These are phyloP conservation scores for Plasmodium coatneyi DNA, from an alignment of 169 alveolate species.

Conservation along the genomic window DNA sequence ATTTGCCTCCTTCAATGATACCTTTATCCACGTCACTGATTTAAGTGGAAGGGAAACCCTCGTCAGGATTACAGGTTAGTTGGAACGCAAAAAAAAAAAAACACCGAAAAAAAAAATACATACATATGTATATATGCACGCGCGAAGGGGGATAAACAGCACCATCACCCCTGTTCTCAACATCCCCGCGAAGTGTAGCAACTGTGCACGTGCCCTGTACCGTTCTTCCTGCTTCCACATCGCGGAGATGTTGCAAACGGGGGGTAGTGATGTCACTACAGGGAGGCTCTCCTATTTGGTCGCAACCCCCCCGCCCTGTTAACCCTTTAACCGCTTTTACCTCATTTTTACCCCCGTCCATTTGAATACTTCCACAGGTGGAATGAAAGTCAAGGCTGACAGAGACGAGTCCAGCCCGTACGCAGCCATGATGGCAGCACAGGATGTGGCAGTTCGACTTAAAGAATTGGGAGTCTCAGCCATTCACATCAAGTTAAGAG, in stretches of 20 bases:
- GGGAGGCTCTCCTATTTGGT: background rate
- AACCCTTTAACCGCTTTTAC: background rate
- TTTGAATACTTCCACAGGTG: constrained; percentile 85
- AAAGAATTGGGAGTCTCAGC: constrained; percentile 99
- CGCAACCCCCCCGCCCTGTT: background rate
- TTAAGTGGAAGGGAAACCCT: constrained; percentile 99
- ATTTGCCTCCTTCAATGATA: constrained; percentile 99
- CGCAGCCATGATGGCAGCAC: constrained; percentile 99
- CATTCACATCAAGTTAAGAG: constrained; percentile 98
- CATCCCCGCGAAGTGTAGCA: background rate
- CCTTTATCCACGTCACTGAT: constrained; percentile 99
- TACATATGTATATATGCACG: constrained; percentile 7
- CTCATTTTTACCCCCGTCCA: background rate
- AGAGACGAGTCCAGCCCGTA: constrained; percentile 99
- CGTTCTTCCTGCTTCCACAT: background rate
- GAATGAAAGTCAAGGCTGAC: constrained; percentile 99
- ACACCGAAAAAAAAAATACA: background rate
- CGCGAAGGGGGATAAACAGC: background rate
- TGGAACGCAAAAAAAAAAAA: background rate
- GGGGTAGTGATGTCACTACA: background rate
- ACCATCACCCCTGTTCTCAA: background rate
- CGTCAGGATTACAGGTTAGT: constrained; percentile 96
- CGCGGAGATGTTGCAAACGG: background rate
- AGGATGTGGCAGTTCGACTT: constrained; percentile 97
- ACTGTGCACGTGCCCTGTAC: background rate